A percentile compares a stretch with the other conserved stretches of the same genome.
These are phyloP conservation scores for Globisporangium spinosum DNA, from an alignment of 352 stramenopile species.

Conservation along the genomic window DNA sequence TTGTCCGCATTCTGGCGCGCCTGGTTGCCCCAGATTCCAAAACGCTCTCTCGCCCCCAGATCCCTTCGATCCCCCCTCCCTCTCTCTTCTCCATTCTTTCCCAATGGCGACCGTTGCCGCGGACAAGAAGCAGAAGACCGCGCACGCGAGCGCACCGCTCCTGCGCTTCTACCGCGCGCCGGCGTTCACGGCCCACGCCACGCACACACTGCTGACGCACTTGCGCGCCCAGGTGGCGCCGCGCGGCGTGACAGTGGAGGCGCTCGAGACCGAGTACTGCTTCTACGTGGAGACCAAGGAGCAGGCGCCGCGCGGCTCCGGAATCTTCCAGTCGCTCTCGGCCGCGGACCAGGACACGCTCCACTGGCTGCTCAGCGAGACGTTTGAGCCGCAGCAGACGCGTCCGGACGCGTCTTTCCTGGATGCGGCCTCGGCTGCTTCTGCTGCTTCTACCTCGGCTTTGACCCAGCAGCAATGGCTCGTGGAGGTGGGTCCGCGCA, in stretches of 20 bases:
- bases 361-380: conserved; percentile 96
- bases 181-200: conserved; percentile 64
- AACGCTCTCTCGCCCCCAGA: background rate
- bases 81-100: background rate
- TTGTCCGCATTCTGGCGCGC: background rate
- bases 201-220: conserved; percentile 42
- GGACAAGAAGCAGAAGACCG: conserved; percentile 75
- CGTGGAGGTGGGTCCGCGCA: conserved; percentile 96
- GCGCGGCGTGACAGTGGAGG: conserved; percentile 30
- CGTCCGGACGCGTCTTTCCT: conserved; percentile 59
- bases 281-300: conserved; percentile 94
- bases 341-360: conserved; percentile 66
- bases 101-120: conserved; percentile 14
- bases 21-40: conserved; percentile 2
- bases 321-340: conserved; percentile 31
- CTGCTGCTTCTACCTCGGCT: conserved; percentile 11
- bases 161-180: conserved; percentile 77
- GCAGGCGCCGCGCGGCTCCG: conserved; percentile 17
- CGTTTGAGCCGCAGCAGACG: conserved; percentile 91
- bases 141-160: conserved; percentile 34
- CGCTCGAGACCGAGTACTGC: conserved; percentile 93
- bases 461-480: conserved; percentile 49
- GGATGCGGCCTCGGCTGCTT: background rate
- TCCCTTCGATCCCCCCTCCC: background rate
- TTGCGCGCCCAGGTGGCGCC: conserved; percentile 31